Evolutionary conservation across 208 protist genomes (phyloP).

Genomic region (Phytomonas sp.): DNA sequence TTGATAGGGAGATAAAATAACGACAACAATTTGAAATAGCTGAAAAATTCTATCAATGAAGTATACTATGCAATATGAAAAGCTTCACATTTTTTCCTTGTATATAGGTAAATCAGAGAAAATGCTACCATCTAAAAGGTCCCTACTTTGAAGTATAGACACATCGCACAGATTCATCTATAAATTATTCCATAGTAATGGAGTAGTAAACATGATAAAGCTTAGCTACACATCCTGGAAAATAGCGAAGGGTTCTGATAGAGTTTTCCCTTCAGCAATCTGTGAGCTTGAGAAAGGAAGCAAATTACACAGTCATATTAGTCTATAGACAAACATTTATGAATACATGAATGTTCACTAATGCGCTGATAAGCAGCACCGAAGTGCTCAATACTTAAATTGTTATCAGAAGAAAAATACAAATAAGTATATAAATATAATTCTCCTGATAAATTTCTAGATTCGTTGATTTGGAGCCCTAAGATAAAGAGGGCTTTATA

Average conservation of each 20-base stretch:
- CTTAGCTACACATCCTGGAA: neutral
- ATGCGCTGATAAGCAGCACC: neutral
- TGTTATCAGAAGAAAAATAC: constrained; percentile 6
- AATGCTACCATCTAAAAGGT: neutral
- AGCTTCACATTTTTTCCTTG: neutral
- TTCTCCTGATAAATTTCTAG: neutral
- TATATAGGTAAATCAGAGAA: neutral
- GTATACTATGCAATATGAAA: neutral
- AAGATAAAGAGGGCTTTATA: neutral
- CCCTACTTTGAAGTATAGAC: neutral
- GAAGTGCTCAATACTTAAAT: neutral
- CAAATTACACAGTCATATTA: neutral
- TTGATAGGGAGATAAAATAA: neutral
- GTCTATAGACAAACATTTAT: constrained; percentile 5
- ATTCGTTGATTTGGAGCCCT: neutral
- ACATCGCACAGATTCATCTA: neutral
- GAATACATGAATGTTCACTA: neutral
- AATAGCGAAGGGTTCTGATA: constrained; percentile 9
- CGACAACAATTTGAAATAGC: neutral
- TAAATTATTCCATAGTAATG: neutral
- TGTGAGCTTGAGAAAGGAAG: constrained; percentile 11
- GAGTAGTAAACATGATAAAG: constrained; percentile 2
- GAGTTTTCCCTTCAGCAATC: neutral
- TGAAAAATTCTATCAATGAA: neutral
- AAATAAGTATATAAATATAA: constrained; percentile 16